Percentiles rank a stretch among this genome's conserved stretches.
Evolutionary conservation across 2,329 filamentous ascomycete genomes (phyloP).

Genomic region (Orbilia ellipsospora): DNA sequence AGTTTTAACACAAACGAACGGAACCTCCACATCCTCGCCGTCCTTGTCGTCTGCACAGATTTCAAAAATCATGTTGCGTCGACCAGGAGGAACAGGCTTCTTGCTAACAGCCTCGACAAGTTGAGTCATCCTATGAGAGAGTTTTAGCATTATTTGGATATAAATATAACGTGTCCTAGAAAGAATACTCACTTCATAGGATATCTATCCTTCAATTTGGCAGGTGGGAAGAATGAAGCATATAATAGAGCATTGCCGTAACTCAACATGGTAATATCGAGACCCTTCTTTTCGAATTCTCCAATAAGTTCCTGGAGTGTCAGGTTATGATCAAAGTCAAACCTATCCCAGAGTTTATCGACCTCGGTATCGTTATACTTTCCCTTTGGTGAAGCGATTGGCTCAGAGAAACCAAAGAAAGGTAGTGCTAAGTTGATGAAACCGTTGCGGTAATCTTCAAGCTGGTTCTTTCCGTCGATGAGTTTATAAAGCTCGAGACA

Average conservation of each 20-base stretch:
- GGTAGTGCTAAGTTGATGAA: slow-evolving; percentile 96
- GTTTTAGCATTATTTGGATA: slow-evolving; percentile 58
- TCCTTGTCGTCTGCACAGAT: slow-evolving; percentile 88
- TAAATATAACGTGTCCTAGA: neutral
- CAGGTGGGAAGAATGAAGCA: slow-evolving; percentile 87
- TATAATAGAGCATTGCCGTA: slow-evolving; percentile 97
- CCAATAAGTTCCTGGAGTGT: slow-evolving; percentile 85
- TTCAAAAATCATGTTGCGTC: slow-evolving; percentile 96
- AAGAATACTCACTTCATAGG: slow-evolving; percentile 71
- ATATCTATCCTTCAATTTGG: slow-evolving; percentile 84
- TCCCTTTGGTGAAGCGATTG: slow-evolving; percentile 91
- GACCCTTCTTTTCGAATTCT: slow-evolving; percentile 81
- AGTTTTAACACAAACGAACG: slow-evolving; percentile 91
- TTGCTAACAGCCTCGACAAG: slow-evolving; percentile 89
- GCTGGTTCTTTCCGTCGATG: slow-evolving; percentile 92
- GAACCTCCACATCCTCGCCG: slow-evolving; percentile 95
- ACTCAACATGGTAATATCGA: slow-evolving; percentile 91
- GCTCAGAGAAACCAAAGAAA: slow-evolving; percentile 98
- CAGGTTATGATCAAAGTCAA: slow-evolving; percentile 82
- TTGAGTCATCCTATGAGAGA: slow-evolving; percentile 76
- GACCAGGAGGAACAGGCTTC: slow-evolving; percentile 88
- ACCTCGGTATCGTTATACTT: slow-evolving; percentile 81
- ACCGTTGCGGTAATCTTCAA: slow-evolving; percentile 99
- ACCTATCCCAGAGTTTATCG: slow-evolving; percentile 98
- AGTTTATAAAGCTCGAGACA: slow-evolving; percentile 96